Base-by-base conservation (phyloP, 495 filamentous ascomycete genomes). In the Penicillium chermesinum region DNA sequence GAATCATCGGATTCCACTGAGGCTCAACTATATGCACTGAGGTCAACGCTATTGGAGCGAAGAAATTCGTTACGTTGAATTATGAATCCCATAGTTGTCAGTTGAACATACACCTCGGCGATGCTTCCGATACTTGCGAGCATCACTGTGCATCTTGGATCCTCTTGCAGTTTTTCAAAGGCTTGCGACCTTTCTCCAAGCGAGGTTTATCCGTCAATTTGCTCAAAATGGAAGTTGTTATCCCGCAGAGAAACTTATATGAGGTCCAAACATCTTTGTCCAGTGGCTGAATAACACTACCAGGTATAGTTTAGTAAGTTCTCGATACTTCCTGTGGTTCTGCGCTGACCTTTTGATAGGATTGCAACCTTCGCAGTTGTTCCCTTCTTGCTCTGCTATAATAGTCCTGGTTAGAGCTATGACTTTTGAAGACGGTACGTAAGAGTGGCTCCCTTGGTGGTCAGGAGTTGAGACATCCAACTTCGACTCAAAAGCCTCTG, bases 1-100 rank as follows among this genome's bases (percentile, higher is more conserved):
- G 76, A 2, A 78, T 64, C 18, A 61, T 65, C 0, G 77, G 77
- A 33, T 80, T 79, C 77, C 76, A 81, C 50, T 53, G 50, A 10
- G 50, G 50, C 53, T 64, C 22, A 47, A 67, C n/a, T 12, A 53
- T 49, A 25, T 41, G 39, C n/a, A 53, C 46, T 42, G 32, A 53
- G 50, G 39, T 49, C 33, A 33, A 49, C 7, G 22, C 44, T 46
- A 22, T 30, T 30, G 25, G 4, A 30, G 10, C 25, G 25, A 30
- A 30, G 25, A 30, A 10, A 2, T 38, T 38, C 2, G 16, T 2
- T 7, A 38, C 8, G 18, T 15, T 3, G 12, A 16, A 38, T 6
- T 15, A 38, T 16, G 37, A 30, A 30, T 10, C 10, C 10, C 25
- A 30, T 30, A 10, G 25, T n/a, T n/a, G n/a, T 30, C 25, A 30